Evolutionary conservation across 768 basidiomycete species (phyloP).

Genomic region (Leccinum olivaceopallidum): DNA sequence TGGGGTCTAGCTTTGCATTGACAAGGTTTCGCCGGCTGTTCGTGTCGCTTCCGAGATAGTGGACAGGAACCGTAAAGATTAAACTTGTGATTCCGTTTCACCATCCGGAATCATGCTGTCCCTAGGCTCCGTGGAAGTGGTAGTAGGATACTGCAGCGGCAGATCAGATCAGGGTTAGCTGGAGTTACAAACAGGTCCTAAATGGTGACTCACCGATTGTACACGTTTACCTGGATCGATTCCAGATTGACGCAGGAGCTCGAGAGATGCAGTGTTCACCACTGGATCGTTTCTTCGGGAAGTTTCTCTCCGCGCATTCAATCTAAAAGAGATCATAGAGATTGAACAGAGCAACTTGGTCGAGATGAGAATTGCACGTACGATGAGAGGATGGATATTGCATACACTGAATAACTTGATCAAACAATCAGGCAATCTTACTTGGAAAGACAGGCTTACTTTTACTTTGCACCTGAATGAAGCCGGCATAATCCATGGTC

Average conservation of each 20-base stretch:
- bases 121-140: not conserved
- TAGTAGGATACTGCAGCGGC: not conserved
- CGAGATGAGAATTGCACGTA: not conserved
- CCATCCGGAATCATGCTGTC: not conserved
- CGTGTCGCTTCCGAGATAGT: too few relatives aligned
- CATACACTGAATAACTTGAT: conserved; percentile 11
- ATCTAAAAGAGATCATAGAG: not conserved
- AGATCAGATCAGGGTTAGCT: not conserved
- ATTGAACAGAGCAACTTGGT: not conserved
- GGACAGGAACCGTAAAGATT: not conserved
- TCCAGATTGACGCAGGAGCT: not conserved
- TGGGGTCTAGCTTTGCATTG: too few relatives aligned
- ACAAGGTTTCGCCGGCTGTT: too few relatives aligned
- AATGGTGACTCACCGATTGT: not conserved
- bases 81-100: not conserved
- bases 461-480: not conserved
- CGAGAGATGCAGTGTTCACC: not conserved
- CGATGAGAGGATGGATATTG: conserved; percentile 20
- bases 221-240: not conserved
- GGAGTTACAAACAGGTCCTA: not conserved
- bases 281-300: not conserved
- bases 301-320: not conserved
- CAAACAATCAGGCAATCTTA: not conserved
- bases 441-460: not conserved
- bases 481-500: not conserved